Percentiles rank a stretch among this genome's conserved stretches.
phyloP scores from a whole-genome alignment of 1,284 basidiomycete genomes.

The Mycena sp. region DNA sequence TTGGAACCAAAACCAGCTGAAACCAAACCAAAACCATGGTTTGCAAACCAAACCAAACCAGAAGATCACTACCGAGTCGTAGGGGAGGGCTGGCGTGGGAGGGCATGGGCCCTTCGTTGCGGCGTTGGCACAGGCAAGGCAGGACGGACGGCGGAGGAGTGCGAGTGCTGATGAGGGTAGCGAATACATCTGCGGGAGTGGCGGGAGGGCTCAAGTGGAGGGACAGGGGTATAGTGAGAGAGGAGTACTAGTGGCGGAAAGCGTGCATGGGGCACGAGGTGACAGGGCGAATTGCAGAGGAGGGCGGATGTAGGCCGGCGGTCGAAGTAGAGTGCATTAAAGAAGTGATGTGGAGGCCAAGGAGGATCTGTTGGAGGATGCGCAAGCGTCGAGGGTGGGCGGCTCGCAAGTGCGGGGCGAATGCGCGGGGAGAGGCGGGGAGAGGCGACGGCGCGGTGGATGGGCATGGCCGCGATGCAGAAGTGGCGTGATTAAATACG shows the following conservation, averaged over 20 bases:
- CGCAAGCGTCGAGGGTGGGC: too few species aligned
- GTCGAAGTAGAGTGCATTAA: not conserved
- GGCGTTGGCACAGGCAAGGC: not conserved
- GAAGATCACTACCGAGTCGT: not conserved
- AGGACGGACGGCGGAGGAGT: not conserved
- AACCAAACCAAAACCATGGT: too few species aligned
- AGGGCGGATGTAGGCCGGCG: not conserved
- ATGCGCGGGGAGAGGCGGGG: not conserved
- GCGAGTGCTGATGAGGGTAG: not conserved
- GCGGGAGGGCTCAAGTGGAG: not conserved
- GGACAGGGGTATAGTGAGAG: not conserved
- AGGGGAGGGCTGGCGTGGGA: not conserved
- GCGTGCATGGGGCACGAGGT: not conserved
- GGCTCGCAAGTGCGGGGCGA: conserved; percentile 1
- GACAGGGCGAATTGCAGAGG: not conserved
- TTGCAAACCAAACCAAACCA: too few species aligned
- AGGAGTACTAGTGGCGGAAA: conserved; percentile 2
- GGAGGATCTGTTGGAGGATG: not conserved
- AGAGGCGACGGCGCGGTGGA: not conserved
- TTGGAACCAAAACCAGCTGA: too few species aligned
- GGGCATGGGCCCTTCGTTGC: not conserved
- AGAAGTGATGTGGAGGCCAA: not conserved
- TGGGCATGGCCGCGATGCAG: not conserved
- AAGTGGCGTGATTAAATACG: not conserved
- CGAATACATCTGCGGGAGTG: not conserved